Percentiles rank a stretch among this genome's conserved stretches.
Evolutionary conservation across 495 filamentous ascomycete genomes (phyloP).

Genomic region (Lasiosphaeriaceae sp.): DNA sequence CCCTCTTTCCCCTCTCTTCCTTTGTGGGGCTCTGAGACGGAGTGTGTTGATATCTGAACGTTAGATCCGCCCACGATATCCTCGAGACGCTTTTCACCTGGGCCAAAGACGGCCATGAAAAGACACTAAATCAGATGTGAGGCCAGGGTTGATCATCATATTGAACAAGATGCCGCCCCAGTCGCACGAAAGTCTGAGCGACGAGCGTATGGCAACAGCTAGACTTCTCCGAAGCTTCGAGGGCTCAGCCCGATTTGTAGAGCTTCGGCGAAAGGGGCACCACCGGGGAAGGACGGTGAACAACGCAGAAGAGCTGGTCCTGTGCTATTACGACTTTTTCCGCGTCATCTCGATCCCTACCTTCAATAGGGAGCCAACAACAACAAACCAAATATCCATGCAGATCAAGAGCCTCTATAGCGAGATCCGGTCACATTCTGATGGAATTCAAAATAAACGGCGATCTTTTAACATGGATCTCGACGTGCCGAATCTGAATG

Average conservation of each 20-base stretch:
- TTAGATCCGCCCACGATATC: conserved; percentile 15
- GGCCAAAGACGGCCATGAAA: conserved; percentile 27
- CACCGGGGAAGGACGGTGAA: conserved; percentile 15
- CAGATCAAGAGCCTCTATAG: conserved; percentile 20
- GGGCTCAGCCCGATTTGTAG: conserved; percentile 8
- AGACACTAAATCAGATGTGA: conserved; percentile 43
- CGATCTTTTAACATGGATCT: conserved; percentile 15
- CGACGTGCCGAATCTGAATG: conserved; percentile 15
- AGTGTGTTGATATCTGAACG: not conserved
- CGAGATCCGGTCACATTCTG: conserved; percentile 13
- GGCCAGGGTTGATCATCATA: conserved; percentile 46
- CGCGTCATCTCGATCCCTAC: conserved; percentile 18
- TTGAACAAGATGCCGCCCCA: conserved; percentile 36
- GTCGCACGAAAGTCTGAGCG: conserved; percentile 15
- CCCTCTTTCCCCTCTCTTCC: conserved; percentile 6
- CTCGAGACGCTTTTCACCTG: conserved; percentile 30
- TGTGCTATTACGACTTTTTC: conserved; percentile 30
- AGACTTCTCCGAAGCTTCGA: conserved; percentile 15
- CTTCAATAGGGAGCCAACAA: conserved; percentile 8
- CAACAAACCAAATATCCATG: conserved; percentile 4
- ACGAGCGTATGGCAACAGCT: conserved; percentile 10
- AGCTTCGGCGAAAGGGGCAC: conserved; percentile 12
- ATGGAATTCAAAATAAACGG: conserved; percentile 7
- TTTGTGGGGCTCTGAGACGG: not conserved
- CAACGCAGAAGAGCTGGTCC: conserved; percentile 30